Conservation (phyloP, 2,329 filamentous ascomycete genomes). For the Alternaria novae-zelandiae region DNA sequence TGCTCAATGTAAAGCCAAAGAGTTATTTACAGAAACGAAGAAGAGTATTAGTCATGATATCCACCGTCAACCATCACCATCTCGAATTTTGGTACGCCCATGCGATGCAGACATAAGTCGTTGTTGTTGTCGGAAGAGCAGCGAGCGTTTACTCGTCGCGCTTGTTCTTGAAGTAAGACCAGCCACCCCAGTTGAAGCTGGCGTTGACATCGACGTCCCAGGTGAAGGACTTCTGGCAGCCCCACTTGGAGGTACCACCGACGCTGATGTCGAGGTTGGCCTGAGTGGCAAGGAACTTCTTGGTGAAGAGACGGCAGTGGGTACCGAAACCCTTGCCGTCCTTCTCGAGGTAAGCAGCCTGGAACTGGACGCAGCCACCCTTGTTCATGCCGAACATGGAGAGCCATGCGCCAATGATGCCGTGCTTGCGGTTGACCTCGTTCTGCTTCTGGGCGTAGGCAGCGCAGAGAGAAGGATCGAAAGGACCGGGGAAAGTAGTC, state of each 20-base stretch:
- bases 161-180: slow-evolving; percentile 6
- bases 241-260: slow-evolving; percentile 18
- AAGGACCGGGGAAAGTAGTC: slow-evolving; percentile 35
- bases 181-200: slow-evolving; percentile 28
- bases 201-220: slow-evolving; percentile 30
- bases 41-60: slow-evolving; percentile 3
- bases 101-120: not conserved
- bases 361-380: slow-evolving; percentile 32
- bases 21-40: slow-evolving; percentile 2
- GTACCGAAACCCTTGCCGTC: slow-evolving; percentile 29
- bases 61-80: not conserved
- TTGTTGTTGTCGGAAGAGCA: not conserved
- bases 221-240: slow-evolving; percentile 34
- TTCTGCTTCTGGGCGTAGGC: slow-evolving; percentile 34
- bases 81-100: not conserved
- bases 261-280: slow-evolving; percentile 28
- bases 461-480: slow-evolving; percentile 31
- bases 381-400: slow-evolving; percentile 28
- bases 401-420: slow-evolving; percentile 17
- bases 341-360: slow-evolving; percentile 33
- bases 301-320: slow-evolving; percentile 36
- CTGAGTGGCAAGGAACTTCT: slow-evolving; percentile 25
- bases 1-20: slow-evolving; percentile 8
- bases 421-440: slow-evolving; percentile 24
- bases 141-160: slow-evolving; percentile 14